Base-by-base conservation (phyloP, 2,329 filamentous ascomycete species). In the Fusarium dlaminii region DNA sequence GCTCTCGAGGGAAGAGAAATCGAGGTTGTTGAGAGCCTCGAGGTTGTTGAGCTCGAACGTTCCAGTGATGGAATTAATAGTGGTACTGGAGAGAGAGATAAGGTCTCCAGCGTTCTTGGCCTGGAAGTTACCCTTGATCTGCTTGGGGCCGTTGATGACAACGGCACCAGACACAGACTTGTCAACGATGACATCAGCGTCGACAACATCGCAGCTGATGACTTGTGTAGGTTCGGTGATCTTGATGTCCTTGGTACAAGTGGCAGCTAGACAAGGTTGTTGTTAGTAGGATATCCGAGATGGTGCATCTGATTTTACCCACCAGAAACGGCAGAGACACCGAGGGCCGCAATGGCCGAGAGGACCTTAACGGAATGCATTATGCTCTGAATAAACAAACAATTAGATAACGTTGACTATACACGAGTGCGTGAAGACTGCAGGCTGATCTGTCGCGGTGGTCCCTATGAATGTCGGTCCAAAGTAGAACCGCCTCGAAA, bases 21-120 rank as follows among this genome's bases (percentile, higher is more conserved):
- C 86, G 68, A 98, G 86, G 63, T 86, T 88, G 77, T 88, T 90
- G 63, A 99, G 87, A 40, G 90, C 85, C 71, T 91, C 93, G 64
- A 94, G 86, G 75, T 90, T 90, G 76, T 88, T 85, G 73, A 98
- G 85, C 67, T 85, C 83, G 86, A 98, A 95, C n/a, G 82, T 83
- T 55, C 92, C 91, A 54, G 87, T 88, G 80, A 99, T 93, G 57
- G 85, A 84, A 74, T 84, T 80, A 73, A 98, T 87, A 63, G 87
- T 86, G 70, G 84, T 82, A 73, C 90, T 92, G 60, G 85, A 83
- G 70, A 98, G 83, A 64, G 86, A 87, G 79, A 89, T 90, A 70
- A 98, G 84, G 51, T 78, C 75, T 13, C 81, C 77, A 73, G 88
- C 86, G 73, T 90, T 89, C 84, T 94, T 92, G 81, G 89, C 83